These are phyloP conservation scores for Pharus latifolius DNA, from an alignment of 176 grass and related monocot genomes.

Conservation along the genomic window DNA sequence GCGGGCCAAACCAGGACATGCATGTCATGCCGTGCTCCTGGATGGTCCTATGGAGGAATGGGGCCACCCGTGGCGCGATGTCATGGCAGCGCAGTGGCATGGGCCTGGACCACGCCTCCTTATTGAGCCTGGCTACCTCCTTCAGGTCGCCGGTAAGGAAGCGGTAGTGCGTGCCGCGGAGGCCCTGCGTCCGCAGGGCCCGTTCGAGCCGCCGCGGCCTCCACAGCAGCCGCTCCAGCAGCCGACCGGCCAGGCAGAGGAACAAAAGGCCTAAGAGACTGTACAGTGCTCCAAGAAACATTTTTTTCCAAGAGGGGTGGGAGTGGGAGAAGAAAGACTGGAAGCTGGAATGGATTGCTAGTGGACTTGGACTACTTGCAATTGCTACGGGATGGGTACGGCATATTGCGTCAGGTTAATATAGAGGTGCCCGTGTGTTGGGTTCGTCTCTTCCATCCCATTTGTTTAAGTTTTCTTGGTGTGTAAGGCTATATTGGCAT, in stretches of 20 bases:
- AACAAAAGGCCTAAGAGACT: neutral
- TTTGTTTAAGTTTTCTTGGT: slow-evolving; percentile 1
- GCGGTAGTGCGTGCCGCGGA: slow-evolving; percentile 36
- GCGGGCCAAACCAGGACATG: slow-evolving; percentile 43
- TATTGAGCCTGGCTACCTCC: slow-evolving; percentile 4
- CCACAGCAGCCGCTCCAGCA: slow-evolving; percentile 35
- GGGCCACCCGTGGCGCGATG: slow-evolving; percentile 26
- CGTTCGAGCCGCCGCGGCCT: slow-evolving; percentile 36
- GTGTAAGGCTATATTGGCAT: neutral
- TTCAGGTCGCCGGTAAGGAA: slow-evolving; percentile 33
- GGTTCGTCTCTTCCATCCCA: neutral
- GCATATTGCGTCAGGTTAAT: neutral
- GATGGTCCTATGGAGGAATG: slow-evolving; percentile 27
- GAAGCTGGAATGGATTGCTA: neutral
- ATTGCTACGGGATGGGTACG: neutral
- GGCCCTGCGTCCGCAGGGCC: slow-evolving; percentile 39
- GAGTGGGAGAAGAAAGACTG: neutral
- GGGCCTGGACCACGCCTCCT: slow-evolving; percentile 26
- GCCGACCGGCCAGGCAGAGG: slow-evolving; percentile 10
- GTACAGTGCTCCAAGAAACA: neutral
- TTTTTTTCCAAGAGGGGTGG: neutral
- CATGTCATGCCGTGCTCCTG: slow-evolving; percentile 30
- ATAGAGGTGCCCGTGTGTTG: neutral
- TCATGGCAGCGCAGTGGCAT: slow-evolving; percentile 36
- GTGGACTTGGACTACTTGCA: neutral